Evolutionary conservation across 2,329 filamentous ascomycete genomes (phyloP).

Genomic region (Diaporthe ampelina): DNA sequence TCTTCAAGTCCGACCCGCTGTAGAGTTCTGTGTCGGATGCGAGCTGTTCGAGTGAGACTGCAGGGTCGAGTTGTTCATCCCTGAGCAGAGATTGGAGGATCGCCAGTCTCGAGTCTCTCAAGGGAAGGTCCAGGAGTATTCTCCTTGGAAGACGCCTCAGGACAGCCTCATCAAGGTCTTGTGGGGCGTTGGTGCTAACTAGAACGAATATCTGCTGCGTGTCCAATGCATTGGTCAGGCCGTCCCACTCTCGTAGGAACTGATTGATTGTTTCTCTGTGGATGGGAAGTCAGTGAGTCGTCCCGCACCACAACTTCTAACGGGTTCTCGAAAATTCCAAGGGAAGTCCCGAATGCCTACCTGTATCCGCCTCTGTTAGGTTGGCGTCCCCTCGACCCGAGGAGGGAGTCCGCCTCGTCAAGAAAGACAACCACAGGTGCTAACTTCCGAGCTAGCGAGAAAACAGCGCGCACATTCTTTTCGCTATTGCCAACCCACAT

Average conservation of each 20-base stretch:
- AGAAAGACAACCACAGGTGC: slow-evolving; percentile 96
- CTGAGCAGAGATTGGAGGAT: slow-evolving; percentile 79
- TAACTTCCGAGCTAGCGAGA: slow-evolving; percentile 90
- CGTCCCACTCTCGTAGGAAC: slow-evolving; percentile 97
- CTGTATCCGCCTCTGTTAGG: slow-evolving; percentile 80
- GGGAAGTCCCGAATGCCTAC: background rate
- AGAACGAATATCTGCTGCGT: slow-evolving; percentile 89
- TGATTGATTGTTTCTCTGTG: slow-evolving; percentile 87
- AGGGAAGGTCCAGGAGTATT: slow-evolving; percentile 80
- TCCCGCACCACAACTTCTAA: background rate
- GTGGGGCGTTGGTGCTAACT: slow-evolving; percentile 96
- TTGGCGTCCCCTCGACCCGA: slow-evolving; percentile 80
- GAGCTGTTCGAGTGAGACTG: slow-evolving; percentile 73
- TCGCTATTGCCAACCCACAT: slow-evolving; percentile 97
- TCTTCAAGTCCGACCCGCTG: slow-evolving; percentile 87
- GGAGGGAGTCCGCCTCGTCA: slow-evolving; percentile 94
- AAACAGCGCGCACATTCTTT: slow-evolving; percentile 94
- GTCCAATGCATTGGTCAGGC: slow-evolving; percentile 74
- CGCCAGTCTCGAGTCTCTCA: slow-evolving; percentile 68
- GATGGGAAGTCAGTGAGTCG: background rate
- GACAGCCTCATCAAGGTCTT: slow-evolving; percentile 92
- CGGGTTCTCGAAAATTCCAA: background rate
- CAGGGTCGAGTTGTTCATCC: slow-evolving; percentile 73
- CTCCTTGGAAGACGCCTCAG: slow-evolving; percentile 81
- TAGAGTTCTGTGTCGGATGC: slow-evolving; percentile 81